These are phyloP conservation scores for Mycena albidolilacea DNA, from an alignment of 768 basidiomycete species.

Conservation along the genomic window DNA sequence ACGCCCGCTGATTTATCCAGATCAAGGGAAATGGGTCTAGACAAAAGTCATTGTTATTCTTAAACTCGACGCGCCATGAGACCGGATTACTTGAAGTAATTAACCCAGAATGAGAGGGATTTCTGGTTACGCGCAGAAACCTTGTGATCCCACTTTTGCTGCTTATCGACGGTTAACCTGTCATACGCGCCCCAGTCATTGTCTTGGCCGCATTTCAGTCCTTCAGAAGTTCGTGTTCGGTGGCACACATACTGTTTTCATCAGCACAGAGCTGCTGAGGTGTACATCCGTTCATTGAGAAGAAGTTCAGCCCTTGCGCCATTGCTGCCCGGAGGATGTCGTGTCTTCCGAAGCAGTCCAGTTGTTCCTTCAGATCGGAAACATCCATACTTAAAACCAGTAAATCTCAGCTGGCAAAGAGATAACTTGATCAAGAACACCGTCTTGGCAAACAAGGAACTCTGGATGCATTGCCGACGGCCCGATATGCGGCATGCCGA, in stretches of 20 bases:
- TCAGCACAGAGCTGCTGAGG: constrained; percentile 21
- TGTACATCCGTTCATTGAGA: constrained; percentile 12
- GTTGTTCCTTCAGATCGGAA: constrained; percentile 1
- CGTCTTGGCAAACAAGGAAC: too few species aligned
- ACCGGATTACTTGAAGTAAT: constrained; percentile 14
- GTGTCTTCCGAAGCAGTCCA: constrained; percentile 23
- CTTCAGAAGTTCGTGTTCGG: background rate
- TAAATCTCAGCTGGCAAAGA: background rate
- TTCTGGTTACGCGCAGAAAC: constrained; percentile 9
- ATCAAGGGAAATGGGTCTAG: constrained; percentile 19
- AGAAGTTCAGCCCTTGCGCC: constrained; percentile 9
- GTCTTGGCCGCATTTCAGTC: background rate
- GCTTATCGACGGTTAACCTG: constrained; percentile 16
- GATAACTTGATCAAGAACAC: too few species aligned
- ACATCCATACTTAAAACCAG: background rate
- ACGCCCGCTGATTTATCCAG: constrained; percentile 21
- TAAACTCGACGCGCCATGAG: background rate
- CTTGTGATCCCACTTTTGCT: constrained; percentile 7
- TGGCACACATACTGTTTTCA: background rate
- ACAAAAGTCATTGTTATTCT: background rate
- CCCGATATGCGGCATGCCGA: too few species aligned
- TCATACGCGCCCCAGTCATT: constrained; percentile 23
- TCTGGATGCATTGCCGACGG: too few species aligned
- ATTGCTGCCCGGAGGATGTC: constrained; percentile 24
- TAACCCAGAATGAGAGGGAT: constrained; percentile 23